phyloP scores from a whole-genome alignment of 495 filamentous ascomycete species.

The Penicillium silybi region DNA sequence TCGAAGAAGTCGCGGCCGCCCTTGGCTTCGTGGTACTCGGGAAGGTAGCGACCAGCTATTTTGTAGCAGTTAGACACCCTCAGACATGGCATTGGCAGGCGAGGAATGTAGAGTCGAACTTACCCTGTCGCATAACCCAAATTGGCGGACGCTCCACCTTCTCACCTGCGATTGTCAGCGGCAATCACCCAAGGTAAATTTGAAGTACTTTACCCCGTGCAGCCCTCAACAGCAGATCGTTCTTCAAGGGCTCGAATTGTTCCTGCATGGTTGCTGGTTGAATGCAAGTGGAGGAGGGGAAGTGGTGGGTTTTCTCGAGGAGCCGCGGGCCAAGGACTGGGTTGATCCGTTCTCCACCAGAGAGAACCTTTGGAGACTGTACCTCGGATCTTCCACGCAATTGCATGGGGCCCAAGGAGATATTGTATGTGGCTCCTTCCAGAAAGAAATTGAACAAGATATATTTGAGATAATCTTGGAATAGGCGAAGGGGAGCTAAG shows the following conservation, averaged over 20 bases:
- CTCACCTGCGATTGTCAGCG: constrained; percentile 59
- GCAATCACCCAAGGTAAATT: not conserved
- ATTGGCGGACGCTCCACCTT: constrained; percentile 86
- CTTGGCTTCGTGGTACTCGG: constrained; percentile 95
- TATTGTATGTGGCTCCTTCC: not conserved
- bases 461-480: too few species aligned
- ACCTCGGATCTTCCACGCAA: too few species aligned
- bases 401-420: too few species aligned
- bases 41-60: constrained; percentile 90
- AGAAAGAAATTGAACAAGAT: too few species aligned
- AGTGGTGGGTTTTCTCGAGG: constrained; percentile 20
- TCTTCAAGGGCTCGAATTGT: constrained; percentile 76
- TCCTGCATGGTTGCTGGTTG: constrained; percentile 49
- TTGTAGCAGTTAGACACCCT: constrained; percentile 4
- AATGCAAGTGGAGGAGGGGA: constrained; percentile 27
- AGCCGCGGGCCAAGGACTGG: constrained; percentile 13
- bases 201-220: constrained; percentile 64
- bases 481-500: too few species aligned
- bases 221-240: constrained; percentile 84
- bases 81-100: not conserved
- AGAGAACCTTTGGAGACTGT: constrained; percentile 9
- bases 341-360: not conserved
- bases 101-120: constrained; percentile 3
- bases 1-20: constrained; percentile 89
- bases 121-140: constrained; percentile 99